Conservation (phyloP, 2,329 filamentous ascomycete species). For the Aspergillus proliferans region DNA sequence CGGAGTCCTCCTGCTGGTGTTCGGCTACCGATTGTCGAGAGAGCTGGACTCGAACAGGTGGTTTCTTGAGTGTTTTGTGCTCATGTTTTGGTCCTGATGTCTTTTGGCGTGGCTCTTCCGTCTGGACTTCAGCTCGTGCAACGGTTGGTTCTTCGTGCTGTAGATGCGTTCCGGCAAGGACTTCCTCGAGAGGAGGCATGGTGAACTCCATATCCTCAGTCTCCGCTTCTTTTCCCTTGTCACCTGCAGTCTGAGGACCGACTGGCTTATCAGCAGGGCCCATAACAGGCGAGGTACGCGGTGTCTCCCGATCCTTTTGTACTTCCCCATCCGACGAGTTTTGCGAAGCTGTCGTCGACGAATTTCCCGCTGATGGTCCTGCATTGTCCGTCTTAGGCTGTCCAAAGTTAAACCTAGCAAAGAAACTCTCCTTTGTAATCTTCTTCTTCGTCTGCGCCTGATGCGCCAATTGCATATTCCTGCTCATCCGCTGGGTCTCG, state of each 20-base stretch:
- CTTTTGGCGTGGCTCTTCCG: conserved; percentile 10
- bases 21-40: conserved; percentile 33
- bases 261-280: conserved; percentile 15
- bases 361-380: conserved; percentile 22
- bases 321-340: conserved; percentile 39
- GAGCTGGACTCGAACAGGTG: conserved; percentile 35
- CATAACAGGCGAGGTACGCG: conserved; percentile 60
- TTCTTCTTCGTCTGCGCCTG: conserved; percentile 88
- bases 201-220: conserved; percentile 21
- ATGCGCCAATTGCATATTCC: conserved; percentile 86
- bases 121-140: conserved; percentile 3
- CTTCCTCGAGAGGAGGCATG: conserved; percentile 35
- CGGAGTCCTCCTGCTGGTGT: conserved; percentile 38
- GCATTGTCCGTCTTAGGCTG: conserved; percentile 29
- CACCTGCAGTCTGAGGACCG: neutral
- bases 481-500: conserved; percentile 84
- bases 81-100: conserved; percentile 19
- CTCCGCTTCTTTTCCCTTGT: conserved; percentile 1
- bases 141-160: conserved; percentile 10
- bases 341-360: conserved; percentile 31
- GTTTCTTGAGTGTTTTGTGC: conserved; percentile 22
- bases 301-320: conserved; percentile 51
- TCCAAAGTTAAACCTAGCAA: conserved; percentile 76
- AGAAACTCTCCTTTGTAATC: conserved; percentile 73
- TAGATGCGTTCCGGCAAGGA: conserved; percentile 21